These are phyloP conservation scores for Rhizopus delemar DNA, from an alignment of 371 early-diverging fungal genomes.

Conservation along the genomic window DNA sequence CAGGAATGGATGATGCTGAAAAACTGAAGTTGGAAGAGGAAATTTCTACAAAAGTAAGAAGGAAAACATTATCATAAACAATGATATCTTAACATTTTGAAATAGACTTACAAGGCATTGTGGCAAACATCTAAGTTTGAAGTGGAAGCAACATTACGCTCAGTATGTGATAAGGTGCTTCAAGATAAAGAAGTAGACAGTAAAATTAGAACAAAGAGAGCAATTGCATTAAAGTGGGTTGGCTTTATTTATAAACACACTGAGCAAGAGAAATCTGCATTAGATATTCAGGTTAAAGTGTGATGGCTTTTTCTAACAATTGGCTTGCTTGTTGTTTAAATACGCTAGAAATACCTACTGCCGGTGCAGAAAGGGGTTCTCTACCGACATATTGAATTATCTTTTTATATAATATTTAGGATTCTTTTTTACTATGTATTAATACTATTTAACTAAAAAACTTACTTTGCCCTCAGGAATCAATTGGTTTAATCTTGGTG, in stretches of 20 bases:
- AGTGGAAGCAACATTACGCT: slow-evolving; percentile 81
- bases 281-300: slow-evolving; percentile 31
- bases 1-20: slow-evolving; percentile 64
- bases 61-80: background rate
- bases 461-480: slow-evolving; percentile 53
- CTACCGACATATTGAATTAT: slow-evolving; percentile 73
- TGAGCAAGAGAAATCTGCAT: slow-evolving; percentile 39
- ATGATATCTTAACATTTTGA: slow-evolving; percentile 13
- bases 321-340: slow-evolving; percentile 41
- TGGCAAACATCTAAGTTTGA: slow-evolving; percentile 95
- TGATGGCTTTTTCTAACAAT: slow-evolving; percentile 32
- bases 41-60: slow-evolving; percentile 59
- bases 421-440: background rate
- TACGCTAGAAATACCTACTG: slow-evolving; percentile 62
- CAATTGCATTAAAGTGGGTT: slow-evolving; percentile 48
- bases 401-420: background rate
- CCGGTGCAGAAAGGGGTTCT: slow-evolving; percentile 73
- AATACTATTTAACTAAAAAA: background rate
- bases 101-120: slow-evolving; percentile 81
- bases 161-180: slow-evolving; percentile 85
- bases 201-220: slow-evolving; percentile 42
- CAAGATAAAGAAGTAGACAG: slow-evolving; percentile 35
- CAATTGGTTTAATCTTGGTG: slow-evolving; percentile 78
- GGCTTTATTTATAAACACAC: slow-evolving; percentile 51
- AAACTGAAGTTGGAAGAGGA: slow-evolving; percentile 73